Base-by-base conservation (phyloP, 1,284 basidiomycete species). In the Stygiomarasmius scandens region DNA sequence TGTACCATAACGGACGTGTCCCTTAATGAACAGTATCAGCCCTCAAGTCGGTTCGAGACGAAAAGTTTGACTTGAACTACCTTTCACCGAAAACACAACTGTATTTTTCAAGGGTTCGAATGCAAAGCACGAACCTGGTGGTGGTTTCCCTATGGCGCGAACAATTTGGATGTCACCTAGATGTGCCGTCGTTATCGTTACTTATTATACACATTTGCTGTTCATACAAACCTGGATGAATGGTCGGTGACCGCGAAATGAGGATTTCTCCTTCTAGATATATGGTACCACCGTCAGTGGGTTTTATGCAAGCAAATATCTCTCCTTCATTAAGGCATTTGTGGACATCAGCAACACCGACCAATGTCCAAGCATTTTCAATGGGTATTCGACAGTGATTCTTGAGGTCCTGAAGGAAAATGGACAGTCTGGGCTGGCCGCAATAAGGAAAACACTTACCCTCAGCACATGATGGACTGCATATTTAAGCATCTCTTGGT, bases 101-200 rank as follows among this genome's bases (percentile, higher is more conserved):
- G 81, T 83, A 59, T 87, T 86, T 9, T 71, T 66, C 11, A 86
- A 66, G 1, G 78, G 75, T 62, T 87, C 83, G 2, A 61, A 67
- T 2, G 59, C 74, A 64, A 87, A 86, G n/a, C 77, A 77, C 2
- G 81, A 82, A 2, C 74, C 78, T 9, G 68, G 61, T 0, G 81
- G 82, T 0, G 85, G 85, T n/a, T 58, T 60, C 5, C 87, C 87
- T 25, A 90, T 85, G 1, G 85, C 87, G 8, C 65, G 61, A 3
- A 77, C 86, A 19, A 87, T 67, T 64, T 84, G 84, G 1, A 88
- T 81, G 67, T 90, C 88, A 0, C 87, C 87, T 2, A 85, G 87
- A 65, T 88, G 86, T 32, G 87, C 85, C 1, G 80, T 82, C 0
- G 87, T 2, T 72, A n/a, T n/a, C n/a, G n/a, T n/a, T n/a, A 87